phyloP scores from a whole-genome alignment of 192 early-diverging fungal genomes.

The Chytriomyces sp. region DNA sequence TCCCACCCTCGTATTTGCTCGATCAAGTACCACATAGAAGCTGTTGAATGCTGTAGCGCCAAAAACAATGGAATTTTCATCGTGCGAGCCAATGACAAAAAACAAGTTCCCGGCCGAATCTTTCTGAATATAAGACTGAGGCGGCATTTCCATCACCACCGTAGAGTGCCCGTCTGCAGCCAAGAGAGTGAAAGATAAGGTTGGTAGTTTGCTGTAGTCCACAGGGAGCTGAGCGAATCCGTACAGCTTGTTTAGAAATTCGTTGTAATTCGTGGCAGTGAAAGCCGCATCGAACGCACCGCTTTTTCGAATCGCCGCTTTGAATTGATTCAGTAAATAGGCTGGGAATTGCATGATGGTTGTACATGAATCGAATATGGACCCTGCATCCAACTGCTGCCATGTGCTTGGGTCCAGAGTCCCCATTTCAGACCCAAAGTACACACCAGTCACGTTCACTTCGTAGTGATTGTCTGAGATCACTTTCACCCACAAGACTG shows the following conservation, averaged over 20 bases:
- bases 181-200: slow-evolving; percentile 4
- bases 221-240: slow-evolving; percentile 8
- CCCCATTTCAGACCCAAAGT: background rate
- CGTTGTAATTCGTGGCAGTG: background rate
- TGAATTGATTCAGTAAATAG: background rate
- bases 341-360: slow-evolving; percentile 11
- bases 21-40: slow-evolving; percentile 36
- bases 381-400: slow-evolving; percentile 12
- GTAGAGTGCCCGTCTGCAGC: background rate
- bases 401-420: background rate
- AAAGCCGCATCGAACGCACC: background rate
- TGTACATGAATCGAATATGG: slow-evolving; percentile 36
- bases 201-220: slow-evolving; percentile 11
- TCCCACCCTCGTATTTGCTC: slow-evolving; percentile 17
- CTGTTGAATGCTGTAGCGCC: slow-evolving; percentile 31
- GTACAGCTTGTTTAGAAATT: slow-evolving; percentile 18
- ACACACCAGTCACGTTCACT: slow-evolving; percentile 27
- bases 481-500: background rate
- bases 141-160: slow-evolving; percentile 9
- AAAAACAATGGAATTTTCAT: slow-evolving; percentile 11
- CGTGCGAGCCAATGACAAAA: slow-evolving; percentile 18
- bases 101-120: background rate
- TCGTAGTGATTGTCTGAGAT: slow-evolving; percentile 15
- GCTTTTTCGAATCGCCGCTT: background rate
- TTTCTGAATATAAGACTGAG: slow-evolving; percentile 20